phyloP scores from a whole-genome alignment of 139 green algal genomes.

The Asterochloris sp. region DNA sequence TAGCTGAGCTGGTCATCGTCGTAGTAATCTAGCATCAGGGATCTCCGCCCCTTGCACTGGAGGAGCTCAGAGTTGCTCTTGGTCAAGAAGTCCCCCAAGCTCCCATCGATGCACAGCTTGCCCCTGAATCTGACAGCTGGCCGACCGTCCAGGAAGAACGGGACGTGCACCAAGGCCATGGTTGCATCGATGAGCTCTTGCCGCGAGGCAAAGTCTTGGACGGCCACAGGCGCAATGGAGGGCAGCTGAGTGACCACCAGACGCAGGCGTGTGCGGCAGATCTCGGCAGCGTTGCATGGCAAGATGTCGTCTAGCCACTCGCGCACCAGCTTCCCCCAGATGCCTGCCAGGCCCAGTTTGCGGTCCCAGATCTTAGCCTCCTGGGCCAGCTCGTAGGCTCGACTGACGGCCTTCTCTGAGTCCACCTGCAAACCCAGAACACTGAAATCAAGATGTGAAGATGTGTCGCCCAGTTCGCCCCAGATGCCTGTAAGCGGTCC shows the following conservation, averaged over 20 bases:
- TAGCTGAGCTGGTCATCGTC: constrained; percentile 39
- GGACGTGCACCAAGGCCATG: constrained; percentile 61
- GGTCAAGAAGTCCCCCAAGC: constrained; percentile 45
- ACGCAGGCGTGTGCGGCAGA: constrained; percentile 28
- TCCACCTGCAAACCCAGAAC: constrained; percentile 18
- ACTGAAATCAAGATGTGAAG: no score
- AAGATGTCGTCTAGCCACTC: constrained; percentile 70
- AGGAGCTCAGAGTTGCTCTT: constrained; percentile 37
- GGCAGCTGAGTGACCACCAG: constrained; percentile 44
- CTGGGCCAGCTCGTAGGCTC: constrained; percentile 32
- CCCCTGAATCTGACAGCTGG: constrained; percentile 14
- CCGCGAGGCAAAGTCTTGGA: constrained; percentile 43
- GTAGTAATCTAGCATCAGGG: constrained; percentile 48
- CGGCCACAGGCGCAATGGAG: constrained; percentile 24
- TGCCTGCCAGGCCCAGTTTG: constrained; percentile 41
- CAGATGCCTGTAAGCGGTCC: no score
- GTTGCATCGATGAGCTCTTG: constrained; percentile 60
- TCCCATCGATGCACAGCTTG: constrained; percentile 40
- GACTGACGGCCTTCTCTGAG: constrained; percentile 17
- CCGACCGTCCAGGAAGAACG: constrained; percentile 62
- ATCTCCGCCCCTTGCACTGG: constrained; percentile 18
- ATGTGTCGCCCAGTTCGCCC: no score
- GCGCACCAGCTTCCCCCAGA: constrained; percentile 67
- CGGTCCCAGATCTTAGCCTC: constrained; percentile 44
- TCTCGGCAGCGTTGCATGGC: constrained; percentile 52